phyloP scores from a whole-genome alignment of 179 eudicot genomes.

The Heliamphora ciliata region DNA sequence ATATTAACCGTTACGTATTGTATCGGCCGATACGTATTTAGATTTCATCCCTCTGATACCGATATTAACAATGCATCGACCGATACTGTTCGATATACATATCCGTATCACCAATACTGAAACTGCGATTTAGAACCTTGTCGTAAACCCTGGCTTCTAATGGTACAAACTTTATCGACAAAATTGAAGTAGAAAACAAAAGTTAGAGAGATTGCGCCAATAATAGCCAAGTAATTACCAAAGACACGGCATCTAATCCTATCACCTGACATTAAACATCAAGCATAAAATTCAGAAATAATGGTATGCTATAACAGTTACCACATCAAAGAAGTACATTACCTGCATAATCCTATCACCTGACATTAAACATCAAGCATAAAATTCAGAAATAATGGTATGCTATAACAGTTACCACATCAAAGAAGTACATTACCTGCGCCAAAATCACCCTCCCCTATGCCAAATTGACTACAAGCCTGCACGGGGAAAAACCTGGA shows the following conservation, averaged over 20 bases:
- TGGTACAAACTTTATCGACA: not conserved
- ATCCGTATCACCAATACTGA: too few relatives aligned
- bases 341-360: not conserved
- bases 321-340: not conserved
- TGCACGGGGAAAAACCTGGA: slow-evolving; percentile 21
- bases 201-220: not conserved
- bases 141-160: not conserved
- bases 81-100: too few relatives aligned
- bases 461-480: slow-evolving; percentile 76
- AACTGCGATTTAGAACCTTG: too few relatives aligned
- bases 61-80: too few relatives aligned
- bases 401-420: not conserved
- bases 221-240: not conserved
- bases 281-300: not conserved
- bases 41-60: too few relatives aligned
- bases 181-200: not conserved
- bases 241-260: not conserved
- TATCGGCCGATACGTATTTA: too few relatives aligned
- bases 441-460: slow-evolving; percentile 54
- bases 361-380: not conserved
- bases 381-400: not conserved
- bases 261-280: not conserved
- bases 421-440: slow-evolving; percentile 43
- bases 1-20: too few relatives aligned
- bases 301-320: not conserved